Evolutionary conservation across 345 rosid species (phyloP), one percentile per base, ranked within the genome.

Genomic region (Rhizophora apiculata): DNA sequence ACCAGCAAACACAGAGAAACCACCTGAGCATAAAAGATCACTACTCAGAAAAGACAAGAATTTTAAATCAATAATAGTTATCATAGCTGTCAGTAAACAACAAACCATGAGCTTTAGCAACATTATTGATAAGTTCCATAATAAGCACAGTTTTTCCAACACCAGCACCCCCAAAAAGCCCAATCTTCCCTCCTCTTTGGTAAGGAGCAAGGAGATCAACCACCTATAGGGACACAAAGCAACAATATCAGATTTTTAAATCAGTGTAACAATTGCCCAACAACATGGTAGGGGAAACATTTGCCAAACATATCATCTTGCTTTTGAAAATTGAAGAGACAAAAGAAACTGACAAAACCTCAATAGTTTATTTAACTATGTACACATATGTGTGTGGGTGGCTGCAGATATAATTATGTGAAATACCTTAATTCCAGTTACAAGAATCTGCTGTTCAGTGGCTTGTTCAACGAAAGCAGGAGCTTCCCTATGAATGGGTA

Each of bases 151-250:
- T 95, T 79, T 95, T 95, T 2, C 99, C 98, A 0, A 95, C 99
- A 82, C 99, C 99, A 69, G 99, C 99, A 79, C 99, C 98, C 27
- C 99, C 99, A 67, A 92, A 95, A 29, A 95, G 91, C 39, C 99
- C 99, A 78, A 95, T 95, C 88, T 95, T 95, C 69, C 99, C 99
- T 76, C 99, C 99, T 72, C 92, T 87, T 84, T 92, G 98, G 86
- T 95, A 95, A 30, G 98, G 99, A 46, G 99, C 98, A 78, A 92
- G 99, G 30, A 95, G 89, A 79, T 92, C 98, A 31, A 95, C 99
- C 76, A 95, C 97, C 98, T 91, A 63, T 1, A 48, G 15, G 29
- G 7, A 43, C 18, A 43, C 13, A 54, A 46, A 10, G n/a, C 54
- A 79, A 49, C 22, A 59, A 6, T 22, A 24, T 24, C 16, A 22